These are phyloP conservation scores for Zea mays DNA, from an alignment of 176 grass and related monocot genomes.

Conservation along the genomic window Zm-B73-REFERENCE-NAM-5.0 NC_050103.1:16020501-16021000, in stretches of 20 bases:
- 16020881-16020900: constrained; percentile 20
- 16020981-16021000: constrained; percentile 8
- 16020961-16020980: neutral
- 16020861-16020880: constrained; percentile 13
- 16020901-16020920: neutral
- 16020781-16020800: constrained; percentile 9
- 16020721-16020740: neutral
- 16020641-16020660: constrained; percentile 17
- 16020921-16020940: neutral
- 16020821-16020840: constrained; percentile 47
- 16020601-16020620: neutral
- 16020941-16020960: neutral
- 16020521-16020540: neutral
- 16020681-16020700: neutral
- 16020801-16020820: constrained; percentile 25
- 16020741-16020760: constrained; percentile 29
- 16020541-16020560: neutral
- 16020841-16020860: constrained; percentile 26
- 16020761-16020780: constrained; percentile 30
- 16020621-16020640: constrained; percentile 11
- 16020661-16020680: constrained; percentile 9
- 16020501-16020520: neutral
- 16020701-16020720: neutral
- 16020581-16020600: neutral
- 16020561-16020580: neutral